Percentiles rank a stretch among this genome's conserved stretches.
These are phyloP conservation scores for Falciphora oryzae DNA, from an alignment of 2,329 filamentous ascomycete genomes.

Conservation along the genomic window DNA sequence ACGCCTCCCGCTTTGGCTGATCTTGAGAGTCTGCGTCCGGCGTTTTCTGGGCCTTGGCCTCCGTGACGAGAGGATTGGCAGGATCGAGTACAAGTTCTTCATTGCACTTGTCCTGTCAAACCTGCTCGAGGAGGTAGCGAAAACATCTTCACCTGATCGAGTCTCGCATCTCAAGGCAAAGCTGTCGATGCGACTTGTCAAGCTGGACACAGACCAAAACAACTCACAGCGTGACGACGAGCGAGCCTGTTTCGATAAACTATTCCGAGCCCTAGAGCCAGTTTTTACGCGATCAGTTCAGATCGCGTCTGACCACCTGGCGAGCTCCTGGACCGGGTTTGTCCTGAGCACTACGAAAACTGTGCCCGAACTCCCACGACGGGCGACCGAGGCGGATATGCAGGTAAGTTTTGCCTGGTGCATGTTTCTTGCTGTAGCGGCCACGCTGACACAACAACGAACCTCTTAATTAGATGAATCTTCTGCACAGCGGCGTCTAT, in stretches of 20 bases:
- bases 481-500: slow-evolving; percentile 34
- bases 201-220: slow-evolving; percentile 41
- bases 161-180: slow-evolving; percentile 41
- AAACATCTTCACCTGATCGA: slow-evolving; percentile 27
- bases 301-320: slow-evolving; percentile 24
- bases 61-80: slow-evolving; percentile 33
- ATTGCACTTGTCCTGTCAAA: slow-evolving; percentile 41
- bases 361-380: slow-evolving; percentile 35
- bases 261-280: slow-evolving; percentile 24
- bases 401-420: neutral
- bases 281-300: slow-evolving; percentile 25
- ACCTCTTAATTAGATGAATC: slow-evolving; percentile 23
- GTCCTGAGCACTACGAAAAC: slow-evolving; percentile 30
- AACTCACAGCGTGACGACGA: slow-evolving; percentile 7
- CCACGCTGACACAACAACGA: slow-evolving; percentile 16
- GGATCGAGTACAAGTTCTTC: slow-evolving; percentile 51
- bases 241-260: slow-evolving; percentile 18
- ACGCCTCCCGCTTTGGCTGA: slow-evolving; percentile 55
- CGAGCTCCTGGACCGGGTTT: slow-evolving; percentile 32
- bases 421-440: neutral
- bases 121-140: slow-evolving; percentile 36
- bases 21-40: slow-evolving; percentile 52
- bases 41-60: slow-evolving; percentile 40
- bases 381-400: slow-evolving; percentile 21
- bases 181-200: slow-evolving; percentile 50